These are phyloP conservation scores for Syncephalastrum monosporum DNA, from an alignment of 371 early-diverging fungal genomes.

Conservation along the genomic window DNA sequence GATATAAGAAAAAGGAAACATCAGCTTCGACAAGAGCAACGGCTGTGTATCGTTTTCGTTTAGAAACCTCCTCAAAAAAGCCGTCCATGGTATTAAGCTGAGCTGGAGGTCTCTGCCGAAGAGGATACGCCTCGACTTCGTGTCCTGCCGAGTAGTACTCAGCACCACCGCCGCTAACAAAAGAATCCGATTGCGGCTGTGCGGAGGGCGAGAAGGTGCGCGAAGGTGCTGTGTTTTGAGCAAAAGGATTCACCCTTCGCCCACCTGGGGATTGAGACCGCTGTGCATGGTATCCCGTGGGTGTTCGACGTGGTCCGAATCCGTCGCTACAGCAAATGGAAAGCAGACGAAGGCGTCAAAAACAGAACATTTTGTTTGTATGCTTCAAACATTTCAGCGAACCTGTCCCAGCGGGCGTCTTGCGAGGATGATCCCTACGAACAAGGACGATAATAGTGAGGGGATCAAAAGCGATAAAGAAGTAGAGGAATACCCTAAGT, in stretches of 20 bases:
- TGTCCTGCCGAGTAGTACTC: too few relatives aligned
- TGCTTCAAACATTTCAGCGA: background rate
- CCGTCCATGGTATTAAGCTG: slow-evolving; percentile 27
- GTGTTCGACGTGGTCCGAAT: slow-evolving; percentile 20
- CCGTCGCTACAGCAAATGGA: slow-evolving; percentile 12
- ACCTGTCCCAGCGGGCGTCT: slow-evolving; percentile 3
- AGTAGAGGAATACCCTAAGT: slow-evolving; percentile 7
- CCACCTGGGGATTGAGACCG: background rate
- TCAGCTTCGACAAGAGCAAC: too few relatives aligned
- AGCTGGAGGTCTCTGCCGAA: slow-evolving; percentile 9
- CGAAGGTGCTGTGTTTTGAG: background rate
- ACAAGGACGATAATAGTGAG: background rate
- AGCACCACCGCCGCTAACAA: too few relatives aligned
- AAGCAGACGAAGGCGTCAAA: too few relatives aligned
- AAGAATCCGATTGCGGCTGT: too few relatives aligned
- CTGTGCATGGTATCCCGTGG: slow-evolving; percentile 5
- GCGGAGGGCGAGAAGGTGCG: too few relatives aligned
- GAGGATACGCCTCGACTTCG: slow-evolving; percentile 14
- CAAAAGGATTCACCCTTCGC: too few relatives aligned
- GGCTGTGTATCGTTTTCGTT: background rate
- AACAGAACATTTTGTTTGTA: background rate
- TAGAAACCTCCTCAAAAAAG: slow-evolving; percentile 33
- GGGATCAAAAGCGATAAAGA: background rate
- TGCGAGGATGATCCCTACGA: background rate
- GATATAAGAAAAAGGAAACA: background rate